Evolutionary conservation across 2,329 filamentous ascomycete genomes (phyloP).

Genomic region (Clarireedia monteithiana): DNA sequence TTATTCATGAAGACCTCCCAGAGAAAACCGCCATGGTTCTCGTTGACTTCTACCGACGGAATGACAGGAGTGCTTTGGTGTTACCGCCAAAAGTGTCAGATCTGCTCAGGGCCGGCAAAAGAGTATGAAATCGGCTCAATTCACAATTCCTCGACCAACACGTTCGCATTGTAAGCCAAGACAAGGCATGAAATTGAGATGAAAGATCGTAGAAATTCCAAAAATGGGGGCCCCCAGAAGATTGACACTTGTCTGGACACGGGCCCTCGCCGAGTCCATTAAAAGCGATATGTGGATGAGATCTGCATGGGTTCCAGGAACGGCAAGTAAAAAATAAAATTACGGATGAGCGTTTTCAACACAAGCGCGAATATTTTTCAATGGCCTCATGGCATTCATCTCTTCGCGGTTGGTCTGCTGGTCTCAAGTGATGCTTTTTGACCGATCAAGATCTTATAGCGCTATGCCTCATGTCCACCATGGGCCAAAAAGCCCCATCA

Average conservation of each 20-base stretch:
- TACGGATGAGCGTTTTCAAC: no score
- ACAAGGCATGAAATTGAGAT: neutral
- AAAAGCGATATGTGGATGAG: neutral
- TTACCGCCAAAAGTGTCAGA: slow-evolving; percentile 88
- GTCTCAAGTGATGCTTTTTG: neutral
- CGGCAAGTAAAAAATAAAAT: no score
- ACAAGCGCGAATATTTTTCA: neutral
- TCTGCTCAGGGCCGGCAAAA: slow-evolving; percentile 54
- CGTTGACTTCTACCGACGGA: slow-evolving; percentile 85
- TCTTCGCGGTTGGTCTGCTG: neutral
- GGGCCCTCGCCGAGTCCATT: neutral
- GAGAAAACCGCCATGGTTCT: slow-evolving; percentile 80
- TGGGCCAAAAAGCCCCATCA: no score
- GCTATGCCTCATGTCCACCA: no score
- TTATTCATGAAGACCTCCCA: slow-evolving; percentile 91
- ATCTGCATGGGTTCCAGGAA: neutral
- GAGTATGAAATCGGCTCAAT: slow-evolving; percentile 31
- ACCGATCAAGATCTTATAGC: neutral
- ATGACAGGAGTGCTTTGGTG: slow-evolving; percentile 77
- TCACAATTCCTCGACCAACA: neutral
- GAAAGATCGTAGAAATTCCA: neutral
- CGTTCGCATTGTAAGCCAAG: neutral
- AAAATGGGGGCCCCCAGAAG: no score
- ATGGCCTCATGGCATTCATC: neutral
- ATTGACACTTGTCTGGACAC: neutral